Evolutionary conservation across 768 basidiomycete genomes (phyloP).

Genomic region (Mrakia gelida): DNA sequence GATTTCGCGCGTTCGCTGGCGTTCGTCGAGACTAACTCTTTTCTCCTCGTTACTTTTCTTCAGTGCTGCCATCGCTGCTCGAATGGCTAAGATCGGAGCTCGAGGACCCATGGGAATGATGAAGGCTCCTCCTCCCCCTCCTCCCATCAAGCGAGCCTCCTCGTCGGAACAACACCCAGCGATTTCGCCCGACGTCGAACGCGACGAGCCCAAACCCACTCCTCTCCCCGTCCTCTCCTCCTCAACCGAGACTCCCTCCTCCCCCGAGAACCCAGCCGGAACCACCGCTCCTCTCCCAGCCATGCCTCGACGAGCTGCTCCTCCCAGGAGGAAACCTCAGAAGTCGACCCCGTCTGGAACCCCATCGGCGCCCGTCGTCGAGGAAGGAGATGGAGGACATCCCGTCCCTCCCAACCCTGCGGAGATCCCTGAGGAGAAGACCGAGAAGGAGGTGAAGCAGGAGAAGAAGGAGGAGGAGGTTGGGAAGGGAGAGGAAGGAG

Average conservation of each 20-base stretch:
- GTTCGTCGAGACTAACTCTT: background rate
- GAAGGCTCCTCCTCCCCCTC: slow-evolving; percentile 60
- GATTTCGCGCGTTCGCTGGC: background rate
- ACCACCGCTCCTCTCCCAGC: slow-evolving; percentile 32
- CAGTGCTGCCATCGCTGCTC: slow-evolving; percentile 77
- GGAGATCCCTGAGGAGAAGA: slow-evolving; percentile 40
- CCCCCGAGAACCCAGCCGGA: background rate
- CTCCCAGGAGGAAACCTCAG: slow-evolving; percentile 32
- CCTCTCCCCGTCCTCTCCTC: slow-evolving; percentile 5
- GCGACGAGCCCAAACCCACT: background rate
- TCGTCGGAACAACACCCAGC: slow-evolving; percentile 18
- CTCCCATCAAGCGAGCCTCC: slow-evolving; percentile 45
- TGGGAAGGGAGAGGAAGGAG: slow-evolving; percentile 38
- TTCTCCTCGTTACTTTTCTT: background rate
- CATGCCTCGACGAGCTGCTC: slow-evolving; percentile 36
- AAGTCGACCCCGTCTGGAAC: slow-evolving; percentile 14
- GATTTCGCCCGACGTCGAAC: background rate
- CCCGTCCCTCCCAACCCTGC: slow-evolving; percentile 32
- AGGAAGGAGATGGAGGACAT: slow-evolving; percentile 25
- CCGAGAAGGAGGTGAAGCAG: slow-evolving; percentile 35
- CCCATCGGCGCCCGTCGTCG: slow-evolving; percentile 14
- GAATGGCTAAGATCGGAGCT: slow-evolving; percentile 90
- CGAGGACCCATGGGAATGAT: slow-evolving; percentile 44
- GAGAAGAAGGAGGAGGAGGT: slow-evolving; percentile 37
- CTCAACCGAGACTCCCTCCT: background rate